Evolutionary conservation across 441 rosid genomes (phyloP).

Genomic region (Erodium trifolium): DNA sequence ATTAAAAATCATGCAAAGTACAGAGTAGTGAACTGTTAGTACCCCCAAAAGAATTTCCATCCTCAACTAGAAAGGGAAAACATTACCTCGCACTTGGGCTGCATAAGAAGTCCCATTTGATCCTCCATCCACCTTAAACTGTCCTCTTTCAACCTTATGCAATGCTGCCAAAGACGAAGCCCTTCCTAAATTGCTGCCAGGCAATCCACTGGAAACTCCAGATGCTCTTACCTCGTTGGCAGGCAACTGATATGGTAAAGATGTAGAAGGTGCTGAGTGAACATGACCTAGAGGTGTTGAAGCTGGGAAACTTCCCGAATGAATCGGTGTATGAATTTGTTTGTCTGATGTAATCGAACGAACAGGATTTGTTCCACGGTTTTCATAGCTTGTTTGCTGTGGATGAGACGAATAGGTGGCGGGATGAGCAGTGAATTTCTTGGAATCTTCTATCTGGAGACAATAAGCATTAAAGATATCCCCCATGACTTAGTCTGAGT

Average conservation of each 20-base stretch:
- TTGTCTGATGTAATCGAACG: conserved; percentile 38
- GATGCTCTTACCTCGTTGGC: conserved; percentile 36
- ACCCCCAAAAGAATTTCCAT: neutral
- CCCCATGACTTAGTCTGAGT: neutral
- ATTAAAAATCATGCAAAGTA: too few species aligned
- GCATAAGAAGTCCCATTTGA: conserved; percentile 33
- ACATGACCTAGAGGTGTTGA: conserved; percentile 27
- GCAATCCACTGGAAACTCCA: conserved; percentile 27
- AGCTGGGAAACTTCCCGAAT: conserved; percentile 38
- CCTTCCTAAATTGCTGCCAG: conserved; percentile 38
- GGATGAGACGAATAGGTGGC: conserved; percentile 41
- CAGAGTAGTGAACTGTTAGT: too few species aligned
- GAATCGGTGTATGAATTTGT: conserved; percentile 24
- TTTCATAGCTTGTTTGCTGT: conserved; percentile 37
- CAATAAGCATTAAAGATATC: conserved; percentile 19
- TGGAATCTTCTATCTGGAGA: conserved; percentile 72
- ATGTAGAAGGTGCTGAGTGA: conserved; percentile 30
- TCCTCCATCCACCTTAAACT: conserved; percentile 40
- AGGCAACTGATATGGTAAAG: conserved; percentile 31
- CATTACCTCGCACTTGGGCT: conserved; percentile 43
- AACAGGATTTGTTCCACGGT: conserved; percentile 34
- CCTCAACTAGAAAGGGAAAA: conserved; percentile 6
- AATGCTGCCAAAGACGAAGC: conserved; percentile 34
- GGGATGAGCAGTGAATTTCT: conserved; percentile 34
- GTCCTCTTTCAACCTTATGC: conserved; percentile 43